A percentile compares a stretch with the other conserved stretches of the same genome.
Evolutionary conservation across 306 rosid species (phyloP).

Genomic region (Cercis canadensis): DNA sequence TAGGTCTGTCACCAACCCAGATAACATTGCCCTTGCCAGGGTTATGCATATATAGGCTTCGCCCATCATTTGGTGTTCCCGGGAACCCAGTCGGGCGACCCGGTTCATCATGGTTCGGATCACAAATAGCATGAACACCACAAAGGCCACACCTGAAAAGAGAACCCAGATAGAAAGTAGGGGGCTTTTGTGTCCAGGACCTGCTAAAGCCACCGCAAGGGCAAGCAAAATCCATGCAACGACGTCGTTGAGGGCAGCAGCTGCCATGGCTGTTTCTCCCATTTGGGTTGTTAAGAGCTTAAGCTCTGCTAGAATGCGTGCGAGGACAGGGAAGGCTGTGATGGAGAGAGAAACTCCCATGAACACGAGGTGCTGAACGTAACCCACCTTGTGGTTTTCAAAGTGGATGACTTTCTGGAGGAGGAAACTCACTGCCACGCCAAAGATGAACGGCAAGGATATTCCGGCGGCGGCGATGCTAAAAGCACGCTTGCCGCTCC

Average conservation of each 20-base stretch:
- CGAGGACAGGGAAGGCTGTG: constrained; percentile 87
- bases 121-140: constrained; percentile 17
- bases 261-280: constrained; percentile 87
- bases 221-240: constrained; percentile 86
- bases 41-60: constrained; percentile 60
- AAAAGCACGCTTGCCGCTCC: constrained; percentile 60
- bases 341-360: constrained; percentile 84
- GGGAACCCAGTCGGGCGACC: constrained; percentile 10
- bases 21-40: constrained; percentile 62
- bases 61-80: constrained; percentile 36
- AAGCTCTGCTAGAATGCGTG: constrained; percentile 86
- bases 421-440: constrained; percentile 59
- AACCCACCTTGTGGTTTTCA: constrained; percentile 51
- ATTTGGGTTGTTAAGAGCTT: constrained; percentile 66
- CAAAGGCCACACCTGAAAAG: constrained; percentile 35
- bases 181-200: constrained; percentile 23
- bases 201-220: constrained; percentile 65
- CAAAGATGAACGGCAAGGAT: constrained; percentile 64
- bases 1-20: constrained; percentile 69
- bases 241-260: constrained; percentile 84
- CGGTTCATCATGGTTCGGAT: constrained; percentile 33
- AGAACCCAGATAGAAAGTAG: constrained; percentile 33
- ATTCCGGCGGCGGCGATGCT: constrained; percentile 75
- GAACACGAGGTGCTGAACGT: constrained; percentile 60
- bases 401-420: constrained; percentile 52